Percentiles rank a stretch among this genome's conserved stretches.
phyloP scores from a whole-genome alignment of 106 monocot species.

The Posidonia australis region DNA sequence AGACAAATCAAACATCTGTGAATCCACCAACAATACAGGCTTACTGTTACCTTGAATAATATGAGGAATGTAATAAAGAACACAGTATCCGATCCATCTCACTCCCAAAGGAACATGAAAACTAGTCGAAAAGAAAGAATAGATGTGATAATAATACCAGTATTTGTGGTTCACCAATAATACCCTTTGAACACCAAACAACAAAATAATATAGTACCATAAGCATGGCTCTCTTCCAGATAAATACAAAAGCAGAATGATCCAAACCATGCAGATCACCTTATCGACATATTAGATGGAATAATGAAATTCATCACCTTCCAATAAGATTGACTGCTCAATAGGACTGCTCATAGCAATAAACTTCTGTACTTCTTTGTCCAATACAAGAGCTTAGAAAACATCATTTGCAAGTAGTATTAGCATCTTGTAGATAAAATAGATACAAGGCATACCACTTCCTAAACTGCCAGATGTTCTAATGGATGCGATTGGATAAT shows the following conservation, averaged over 20 bases:
- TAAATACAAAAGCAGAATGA: slow-evolving; percentile 6
- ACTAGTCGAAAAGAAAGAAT: slow-evolving; percentile 28
- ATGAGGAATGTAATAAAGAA: slow-evolving; percentile 43
- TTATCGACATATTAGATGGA: neutral
- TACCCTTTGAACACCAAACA: slow-evolving; percentile 23
- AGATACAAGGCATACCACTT: neutral
- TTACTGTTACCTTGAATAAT: slow-evolving; percentile 44
- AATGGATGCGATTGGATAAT: neutral
- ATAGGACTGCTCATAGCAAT: neutral
- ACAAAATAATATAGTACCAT: slow-evolving; percentile 6
- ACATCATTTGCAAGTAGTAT: neutral
- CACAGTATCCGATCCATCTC: slow-evolving; percentile 28
- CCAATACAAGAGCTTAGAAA: slow-evolving; percentile 3
- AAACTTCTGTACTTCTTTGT: slow-evolving; percentile 1
- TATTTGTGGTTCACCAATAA: slow-evolving; percentile 15
- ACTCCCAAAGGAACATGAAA: slow-evolving; percentile 37
- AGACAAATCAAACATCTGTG: slow-evolving; percentile 1
- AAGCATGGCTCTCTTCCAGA: neutral
- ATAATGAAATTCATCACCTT: neutral
- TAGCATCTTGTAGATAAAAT: slow-evolving; percentile 6
- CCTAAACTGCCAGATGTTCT: neutral
- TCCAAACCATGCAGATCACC: slow-evolving; percentile 4
- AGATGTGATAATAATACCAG: slow-evolving; percentile 23
- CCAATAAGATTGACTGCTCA: slow-evolving; percentile 3
- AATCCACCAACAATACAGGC: slow-evolving; percentile 19